Evolutionary conservation across 2,329 filamentous ascomycete genomes (phyloP).

Genomic region (Bisporella sp.): DNA sequence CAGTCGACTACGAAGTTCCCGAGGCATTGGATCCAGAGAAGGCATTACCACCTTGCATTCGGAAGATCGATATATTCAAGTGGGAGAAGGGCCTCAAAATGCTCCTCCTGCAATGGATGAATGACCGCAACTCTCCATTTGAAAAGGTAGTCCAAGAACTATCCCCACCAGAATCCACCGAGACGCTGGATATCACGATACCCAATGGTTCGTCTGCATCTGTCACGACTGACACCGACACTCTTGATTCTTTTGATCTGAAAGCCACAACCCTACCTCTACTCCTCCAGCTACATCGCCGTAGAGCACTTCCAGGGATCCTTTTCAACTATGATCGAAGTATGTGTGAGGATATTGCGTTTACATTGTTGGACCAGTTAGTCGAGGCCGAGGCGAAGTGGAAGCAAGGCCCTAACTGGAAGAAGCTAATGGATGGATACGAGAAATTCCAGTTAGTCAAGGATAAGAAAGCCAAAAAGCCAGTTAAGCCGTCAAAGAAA

Average conservation of each 20-base stretch:
- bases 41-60: constrained; percentile 45
- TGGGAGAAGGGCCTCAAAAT: constrained; percentile 60
- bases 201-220: constrained; percentile 9
- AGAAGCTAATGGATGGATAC: constrained; percentile 49
- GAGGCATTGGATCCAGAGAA: constrained; percentile 41
- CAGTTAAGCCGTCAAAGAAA: constrained; percentile 33
- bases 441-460: constrained; percentile 47
- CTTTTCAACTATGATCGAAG: constrained; percentile 70
- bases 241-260: constrained; percentile 27
- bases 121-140: constrained; percentile 38
- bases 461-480: constrained; percentile 37
- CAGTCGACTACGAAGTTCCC: constrained; percentile 40
- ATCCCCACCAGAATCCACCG: constrained; percentile 7
- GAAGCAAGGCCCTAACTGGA: constrained; percentile 54
- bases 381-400: constrained; percentile 46
- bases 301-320: constrained; percentile 64
- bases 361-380: constrained; percentile 44
- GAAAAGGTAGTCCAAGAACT: constrained; percentile 40
- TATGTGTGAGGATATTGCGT: constrained; percentile 54
- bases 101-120: constrained; percentile 54
- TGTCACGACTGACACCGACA: constrained; percentile 10
- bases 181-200: constrained; percentile 2
- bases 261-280: constrained; percentile 46
- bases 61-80: constrained; percentile 56
- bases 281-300: constrained; percentile 51